A percentile compares a stretch with the other conserved stretches of the same genome.
Conservation (phyloP, 225 moss, liverwort and hornwort genomes). For the Marchantia paleacea region DNA sequence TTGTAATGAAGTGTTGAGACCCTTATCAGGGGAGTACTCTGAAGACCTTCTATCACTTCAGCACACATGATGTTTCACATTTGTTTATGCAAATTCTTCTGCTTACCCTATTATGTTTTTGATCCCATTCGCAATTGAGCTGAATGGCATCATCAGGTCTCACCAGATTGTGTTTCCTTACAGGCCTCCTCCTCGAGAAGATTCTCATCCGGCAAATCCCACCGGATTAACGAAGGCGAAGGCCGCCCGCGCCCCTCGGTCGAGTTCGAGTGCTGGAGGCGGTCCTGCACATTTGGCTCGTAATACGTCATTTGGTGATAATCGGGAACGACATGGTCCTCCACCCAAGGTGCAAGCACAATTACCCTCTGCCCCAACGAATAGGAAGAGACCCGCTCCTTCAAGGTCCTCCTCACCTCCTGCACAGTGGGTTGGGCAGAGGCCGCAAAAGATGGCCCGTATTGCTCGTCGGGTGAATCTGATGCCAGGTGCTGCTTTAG, state of each 20-base stretch:
- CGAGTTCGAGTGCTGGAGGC: slow-evolving; percentile 60
- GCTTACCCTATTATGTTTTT: not conserved
- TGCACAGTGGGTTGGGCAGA: slow-evolving; percentile 89
- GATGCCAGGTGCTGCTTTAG: slow-evolving; percentile 56
- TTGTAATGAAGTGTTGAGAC: no score
- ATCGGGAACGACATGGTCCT: slow-evolving; percentile 66
- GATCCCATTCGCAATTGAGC: not conserved
- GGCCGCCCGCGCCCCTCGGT: slow-evolving; percentile 90
- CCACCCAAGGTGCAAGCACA: slow-evolving; percentile 52
- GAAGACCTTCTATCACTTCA: no score
- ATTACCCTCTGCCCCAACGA: slow-evolving; percentile 46
- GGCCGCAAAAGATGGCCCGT: slow-evolving; percentile 80
- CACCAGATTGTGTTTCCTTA: not conserved
- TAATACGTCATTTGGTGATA: slow-evolving; percentile 61
- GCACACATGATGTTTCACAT: no score
- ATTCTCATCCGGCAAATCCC: slow-evolving; percentile 51
- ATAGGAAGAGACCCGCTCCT: slow-evolving; percentile 75
- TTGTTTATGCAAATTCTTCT: no score
- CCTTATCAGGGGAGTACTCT: no score
- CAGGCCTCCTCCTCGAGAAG: slow-evolving; percentile 72
- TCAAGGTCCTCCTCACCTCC: slow-evolving; percentile 89
- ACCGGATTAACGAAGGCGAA: slow-evolving; percentile 71
- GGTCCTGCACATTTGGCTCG: slow-evolving; percentile 60
- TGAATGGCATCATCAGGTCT: not conserved
- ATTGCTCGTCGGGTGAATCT: slow-evolving; percentile 63